Percentiles rank a stretch among this genome's conserved stretches.
Evolutionary conservation across 352 stramenopile genomes (phyloP).

Genomic region (Globisporangium lucens): DNA sequence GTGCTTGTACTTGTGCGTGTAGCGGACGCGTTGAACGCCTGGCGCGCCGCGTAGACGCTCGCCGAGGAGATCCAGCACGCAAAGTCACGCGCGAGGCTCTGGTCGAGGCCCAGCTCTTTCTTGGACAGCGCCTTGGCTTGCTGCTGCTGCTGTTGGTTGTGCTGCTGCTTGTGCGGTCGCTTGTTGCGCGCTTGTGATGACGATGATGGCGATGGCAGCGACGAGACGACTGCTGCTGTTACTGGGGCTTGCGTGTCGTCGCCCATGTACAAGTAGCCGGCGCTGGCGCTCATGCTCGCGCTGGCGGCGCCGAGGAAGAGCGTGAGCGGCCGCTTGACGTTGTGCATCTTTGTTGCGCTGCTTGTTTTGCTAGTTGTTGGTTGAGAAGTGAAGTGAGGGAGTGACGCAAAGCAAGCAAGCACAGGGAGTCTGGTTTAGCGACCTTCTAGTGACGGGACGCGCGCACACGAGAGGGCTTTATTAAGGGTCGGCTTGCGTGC

Average conservation of each 20-base stretch:
- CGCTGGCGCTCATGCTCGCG: slow-evolving; percentile 34
- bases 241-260: slow-evolving; percentile 29
- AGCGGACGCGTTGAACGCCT: slow-evolving; percentile 45
- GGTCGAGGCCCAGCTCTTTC: slow-evolving; percentile 60
- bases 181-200: slow-evolving; percentile 12
- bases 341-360: slow-evolving; percentile 10
- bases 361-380: neutral
- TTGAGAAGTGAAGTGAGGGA: neutral
- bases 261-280: slow-evolving; percentile 41
- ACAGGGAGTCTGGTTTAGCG: neutral
- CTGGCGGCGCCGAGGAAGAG: slow-evolving; percentile 47
- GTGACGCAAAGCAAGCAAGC: neutral
- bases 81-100: slow-evolving; percentile 65
- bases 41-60: slow-evolving; percentile 52
- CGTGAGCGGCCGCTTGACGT: slow-evolving; percentile 54
- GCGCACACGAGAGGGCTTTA: neutral
- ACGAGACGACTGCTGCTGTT: slow-evolving; percentile 6
- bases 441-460: neutral
- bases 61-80: slow-evolving; percentile 63
- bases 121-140: slow-evolving; percentile 28
- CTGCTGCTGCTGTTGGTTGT: neutral
- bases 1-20: neutral
- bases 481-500: neutral
- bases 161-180: slow-evolving; percentile 21
- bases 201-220: neutral